Evolutionary conservation across 2,329 filamentous ascomycete species (phyloP).

Genomic region (Didymellaceae sp.): DNA sequence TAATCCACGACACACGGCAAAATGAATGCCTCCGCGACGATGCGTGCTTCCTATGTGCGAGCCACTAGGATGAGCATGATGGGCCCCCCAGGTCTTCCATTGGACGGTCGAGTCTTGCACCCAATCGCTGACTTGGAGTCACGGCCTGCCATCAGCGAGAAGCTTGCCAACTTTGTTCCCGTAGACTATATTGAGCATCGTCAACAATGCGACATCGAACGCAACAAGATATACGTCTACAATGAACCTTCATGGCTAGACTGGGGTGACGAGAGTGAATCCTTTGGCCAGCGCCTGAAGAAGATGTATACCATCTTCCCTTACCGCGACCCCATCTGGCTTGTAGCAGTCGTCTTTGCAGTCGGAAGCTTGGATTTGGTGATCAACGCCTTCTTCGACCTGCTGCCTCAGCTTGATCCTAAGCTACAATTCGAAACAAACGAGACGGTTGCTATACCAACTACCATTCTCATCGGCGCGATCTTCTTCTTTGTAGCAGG

Average conservation of each 20-base stretch:
- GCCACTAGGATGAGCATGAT: constrained; percentile 29
- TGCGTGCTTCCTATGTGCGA: constrained; percentile 36
- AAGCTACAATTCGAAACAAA: constrained; percentile 22
- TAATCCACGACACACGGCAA: constrained; percentile 9
- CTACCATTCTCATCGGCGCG: constrained; percentile 34
- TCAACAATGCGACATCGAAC: constrained; percentile 29
- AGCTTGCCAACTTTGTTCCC: constrained; percentile 26
- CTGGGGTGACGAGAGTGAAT: constrained; percentile 13
- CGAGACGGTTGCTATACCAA: constrained; percentile 28
- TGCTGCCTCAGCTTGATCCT: constrained; percentile 23
- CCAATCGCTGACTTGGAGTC: constrained; percentile 18
- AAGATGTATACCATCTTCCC: constrained; percentile 37
- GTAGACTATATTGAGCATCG: constrained; percentile 32
- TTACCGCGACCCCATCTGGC: constrained; percentile 37
- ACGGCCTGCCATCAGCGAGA: constrained; percentile 26
- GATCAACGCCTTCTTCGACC: constrained; percentile 38
- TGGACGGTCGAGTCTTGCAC: not conserved
- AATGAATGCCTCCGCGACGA: constrained; percentile 43
- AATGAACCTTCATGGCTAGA: constrained; percentile 22
- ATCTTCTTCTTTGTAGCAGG: constrained; percentile 39
- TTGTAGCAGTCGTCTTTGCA: constrained; percentile 36
- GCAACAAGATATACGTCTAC: constrained; percentile 17
- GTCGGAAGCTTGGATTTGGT: constrained; percentile 34
- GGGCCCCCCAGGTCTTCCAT: constrained; percentile 11
- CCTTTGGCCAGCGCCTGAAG: constrained; percentile 5